A percentile compares a stretch with the other conserved stretches of the same genome.
Evolutionary conservation across 2,329 filamentous ascomycete genomes (phyloP).

Genomic region (Rutstroemia sp.): DNA sequence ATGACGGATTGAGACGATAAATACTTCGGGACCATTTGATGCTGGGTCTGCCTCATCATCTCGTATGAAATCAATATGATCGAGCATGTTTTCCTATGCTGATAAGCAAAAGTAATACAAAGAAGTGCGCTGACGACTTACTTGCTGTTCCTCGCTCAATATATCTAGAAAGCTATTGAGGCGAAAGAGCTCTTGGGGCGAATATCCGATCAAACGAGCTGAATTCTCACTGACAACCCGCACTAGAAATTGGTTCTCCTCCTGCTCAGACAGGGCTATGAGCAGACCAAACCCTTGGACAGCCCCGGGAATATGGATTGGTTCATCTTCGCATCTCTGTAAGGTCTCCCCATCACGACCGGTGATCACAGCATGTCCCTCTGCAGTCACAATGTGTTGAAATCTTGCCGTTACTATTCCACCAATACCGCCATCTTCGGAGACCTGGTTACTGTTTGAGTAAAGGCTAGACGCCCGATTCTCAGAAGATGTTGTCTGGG

Average conservation of each 20-base stretch:
- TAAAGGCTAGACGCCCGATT: constrained; percentile 2
- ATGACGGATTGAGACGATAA: constrained; percentile 64
- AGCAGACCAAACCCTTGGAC: constrained; percentile 69
- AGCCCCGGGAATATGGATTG: constrained; percentile 62
- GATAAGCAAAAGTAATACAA: not conserved
- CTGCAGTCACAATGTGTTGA: constrained; percentile 67
- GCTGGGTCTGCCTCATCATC: constrained; percentile 73
- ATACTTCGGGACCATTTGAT: constrained; percentile 76
- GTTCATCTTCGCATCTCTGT: constrained; percentile 83
- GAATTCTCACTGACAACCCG: constrained; percentile 79
- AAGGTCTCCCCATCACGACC: constrained; percentile 64
- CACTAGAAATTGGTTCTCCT: constrained; percentile 59
- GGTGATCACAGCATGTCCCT: constrained; percentile 76
- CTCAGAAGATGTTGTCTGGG: not conserved
- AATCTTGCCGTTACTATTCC: constrained; percentile 63
- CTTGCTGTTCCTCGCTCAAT: constrained; percentile 5
- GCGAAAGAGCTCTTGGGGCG: constrained; percentile 67
- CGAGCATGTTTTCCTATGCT: constrained; percentile 71
- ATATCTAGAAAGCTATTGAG: constrained; percentile 76
- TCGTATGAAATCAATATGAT: constrained; percentile 81
- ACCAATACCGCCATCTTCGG: constrained; percentile 10
- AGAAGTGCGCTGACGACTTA: not conserved
- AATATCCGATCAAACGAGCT: constrained; percentile 64
- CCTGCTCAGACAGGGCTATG: constrained; percentile 64
- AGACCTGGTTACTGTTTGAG: not conserved